Conservation (phyloP, 2,329 filamentous ascomycete genomes). For the Periconia sp. region DNA sequence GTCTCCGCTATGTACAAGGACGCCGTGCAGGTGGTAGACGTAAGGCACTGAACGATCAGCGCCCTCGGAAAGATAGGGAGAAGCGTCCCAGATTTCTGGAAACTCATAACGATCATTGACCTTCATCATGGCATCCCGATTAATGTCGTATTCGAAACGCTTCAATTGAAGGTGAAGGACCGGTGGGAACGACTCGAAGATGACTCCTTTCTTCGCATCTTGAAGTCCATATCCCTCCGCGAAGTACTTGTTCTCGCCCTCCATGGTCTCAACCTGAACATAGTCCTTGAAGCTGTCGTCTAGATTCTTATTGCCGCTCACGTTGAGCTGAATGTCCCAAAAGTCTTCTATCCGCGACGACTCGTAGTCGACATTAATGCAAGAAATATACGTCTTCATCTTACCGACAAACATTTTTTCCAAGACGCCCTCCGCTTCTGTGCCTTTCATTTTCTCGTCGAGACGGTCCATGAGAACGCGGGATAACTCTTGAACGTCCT, state of each 20-base stretch:
- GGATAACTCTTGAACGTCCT: slow-evolving; percentile 96
- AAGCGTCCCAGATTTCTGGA: slow-evolving; percentile 80
- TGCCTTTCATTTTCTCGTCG: slow-evolving; percentile 98
- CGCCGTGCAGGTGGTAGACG: slow-evolving; percentile 91
- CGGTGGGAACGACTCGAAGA: slow-evolving; percentile 93
- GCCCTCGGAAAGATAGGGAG: slow-evolving; percentile 84
- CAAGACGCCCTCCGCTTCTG: slow-evolving; percentile 85
- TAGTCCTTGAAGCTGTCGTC: slow-evolving; percentile 97
- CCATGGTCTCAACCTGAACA: slow-evolving; percentile 93
- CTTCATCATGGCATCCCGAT: slow-evolving; percentile 98
- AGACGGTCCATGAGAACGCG: slow-evolving; percentile 96
- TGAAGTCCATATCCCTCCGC: slow-evolving; percentile 91
- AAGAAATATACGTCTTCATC: slow-evolving; percentile 98
- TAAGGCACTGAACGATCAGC: slow-evolving; percentile 89
- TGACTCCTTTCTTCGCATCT: slow-evolving; percentile 96
- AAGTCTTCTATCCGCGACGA: slow-evolving; percentile 96
- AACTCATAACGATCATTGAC: slow-evolving; percentile 94
- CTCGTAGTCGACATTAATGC: slow-evolving; percentile 98
- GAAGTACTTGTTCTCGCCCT: slow-evolving; percentile 98
- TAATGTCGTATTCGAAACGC: slow-evolving; percentile 96
- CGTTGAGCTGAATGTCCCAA: slow-evolving; percentile 98
- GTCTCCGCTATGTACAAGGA: slow-evolving; percentile 95
- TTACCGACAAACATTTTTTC: slow-evolving; percentile 95
- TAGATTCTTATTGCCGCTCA: slow-evolving; percentile 89
- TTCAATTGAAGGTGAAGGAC: slow-evolving; percentile 95